Evolutionary conservation across 192 early-diverging fungal species (phyloP), one percentile per base, ranked within the genome.

Genomic region (Rhizophagus sp.): DNA sequence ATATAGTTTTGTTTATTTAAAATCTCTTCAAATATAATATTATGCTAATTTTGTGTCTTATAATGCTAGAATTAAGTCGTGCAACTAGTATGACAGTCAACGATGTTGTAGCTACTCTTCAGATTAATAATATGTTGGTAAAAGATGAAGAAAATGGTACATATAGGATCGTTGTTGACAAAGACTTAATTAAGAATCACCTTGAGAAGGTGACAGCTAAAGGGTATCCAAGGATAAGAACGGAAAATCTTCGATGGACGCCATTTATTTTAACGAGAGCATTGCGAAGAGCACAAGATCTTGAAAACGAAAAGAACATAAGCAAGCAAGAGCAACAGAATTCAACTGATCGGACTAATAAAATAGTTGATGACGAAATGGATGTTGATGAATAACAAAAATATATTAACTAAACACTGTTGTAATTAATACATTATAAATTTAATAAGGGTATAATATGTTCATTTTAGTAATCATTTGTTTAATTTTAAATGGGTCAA

Each of bases 21-120:
- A 39, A 25, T 30, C 10, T 24, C 3, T n/a, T 57, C n/a, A 8
- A 10, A 27, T 65, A 24, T 52, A 19, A 39, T 33, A 25, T 68
- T 27, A 36, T 57, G 6, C 39, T 34, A 64, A 39, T 72, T 33
- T 61, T 7, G 30, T 36, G 34, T 1, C 27, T 49, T 57, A 15
- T 30, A 8, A 80, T 87, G 7, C 83, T 85, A 30, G 91, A 92
- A 10, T 84, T 97, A 17, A 90, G 92, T 61, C 63, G 79, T 24
- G 65, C 83, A 66, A 97, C 96, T 12, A 88, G 93, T 19, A 93
- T 98, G 88, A 91, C 91, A 0, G 76, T 88, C 17, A 92, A 97
- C 77, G 97, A 98, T 83, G 87, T 98, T 69, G 87, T 97, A 24
- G 88, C 91, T 11, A 93, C 94, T 0, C 85, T 98, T 41, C 89